These are phyloP conservation scores for Plasmodium sp. DNA, from an alignment of 169 alveolate species.

Conservation along the genomic window DNA sequence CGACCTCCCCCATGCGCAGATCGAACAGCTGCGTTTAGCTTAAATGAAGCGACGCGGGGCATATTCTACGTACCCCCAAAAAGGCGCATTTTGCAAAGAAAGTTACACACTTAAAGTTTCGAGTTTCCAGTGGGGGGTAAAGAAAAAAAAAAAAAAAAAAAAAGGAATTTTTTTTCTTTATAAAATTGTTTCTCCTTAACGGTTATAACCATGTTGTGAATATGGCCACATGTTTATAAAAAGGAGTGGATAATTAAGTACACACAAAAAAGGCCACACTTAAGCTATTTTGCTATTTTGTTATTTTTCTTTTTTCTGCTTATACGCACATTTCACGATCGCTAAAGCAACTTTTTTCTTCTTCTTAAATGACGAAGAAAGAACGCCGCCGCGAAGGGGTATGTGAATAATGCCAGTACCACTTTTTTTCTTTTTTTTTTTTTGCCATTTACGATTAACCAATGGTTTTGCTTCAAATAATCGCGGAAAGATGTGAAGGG, in stretches of 20 bases:
- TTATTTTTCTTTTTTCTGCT: not conserved
- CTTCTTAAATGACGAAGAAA: not conserved
- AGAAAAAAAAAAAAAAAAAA: not conserved
- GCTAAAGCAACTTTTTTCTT: not conserved
- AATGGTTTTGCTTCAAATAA: not conserved
- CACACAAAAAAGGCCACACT: not conserved
- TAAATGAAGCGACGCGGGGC: not conserved
- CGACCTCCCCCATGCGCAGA: not conserved
- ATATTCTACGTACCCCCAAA: not conserved
- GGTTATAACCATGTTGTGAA: not conserved
- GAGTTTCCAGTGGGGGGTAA: not conserved
- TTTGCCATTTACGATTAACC: not conserved
- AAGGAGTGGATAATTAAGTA: not conserved
- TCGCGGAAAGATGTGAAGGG: not conserved
- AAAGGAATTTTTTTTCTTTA: not conserved
- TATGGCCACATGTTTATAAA: not conserved
- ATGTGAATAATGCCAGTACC: not conserved
- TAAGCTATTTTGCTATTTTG: not conserved
- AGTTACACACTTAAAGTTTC: not conserved
- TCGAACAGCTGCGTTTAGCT: not conserved
- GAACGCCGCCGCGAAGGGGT: not conserved
- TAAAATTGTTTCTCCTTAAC: not conserved
- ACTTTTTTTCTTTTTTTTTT: not conserved
- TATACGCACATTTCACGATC: not conserved
- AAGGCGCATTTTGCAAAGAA: not conserved